These are phyloP conservation scores for Hypomyces rosellus DNA, from an alignment of 2,329 filamentous ascomycete genomes.

Conservation along the genomic window DNA sequence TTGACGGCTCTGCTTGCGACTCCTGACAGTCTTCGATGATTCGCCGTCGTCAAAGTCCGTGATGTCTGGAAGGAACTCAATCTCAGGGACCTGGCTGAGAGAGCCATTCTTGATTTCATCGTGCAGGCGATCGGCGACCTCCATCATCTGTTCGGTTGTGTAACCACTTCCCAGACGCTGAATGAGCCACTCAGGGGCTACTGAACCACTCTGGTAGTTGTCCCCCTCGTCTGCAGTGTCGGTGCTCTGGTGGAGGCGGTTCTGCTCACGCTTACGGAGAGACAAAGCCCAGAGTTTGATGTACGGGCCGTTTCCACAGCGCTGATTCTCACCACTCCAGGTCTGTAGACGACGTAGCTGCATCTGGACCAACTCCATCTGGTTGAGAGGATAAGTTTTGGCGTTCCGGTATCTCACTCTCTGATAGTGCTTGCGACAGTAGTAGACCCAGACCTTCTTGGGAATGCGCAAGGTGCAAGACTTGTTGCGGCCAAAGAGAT, in stretches of 20 bases:
- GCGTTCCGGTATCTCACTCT: conserved; percentile 63
- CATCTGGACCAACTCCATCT: conserved; percentile 57
- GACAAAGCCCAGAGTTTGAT: conserved; percentile 52
- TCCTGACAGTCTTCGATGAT: conserved; percentile 17
- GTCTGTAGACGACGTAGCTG: conserved; percentile 57
- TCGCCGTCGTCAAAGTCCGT: conserved; percentile 28
- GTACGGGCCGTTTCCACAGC: conserved; percentile 22
- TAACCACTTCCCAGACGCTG: conserved; percentile 41
- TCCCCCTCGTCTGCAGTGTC: conserved; percentile 24
- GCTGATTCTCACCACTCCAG: conserved; percentile 52
- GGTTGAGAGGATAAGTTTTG: conserved; percentile 52
- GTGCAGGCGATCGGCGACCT: conserved; percentile 41
- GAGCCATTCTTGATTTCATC: conserved; percentile 36
- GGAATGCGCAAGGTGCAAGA: conserved; percentile 66
- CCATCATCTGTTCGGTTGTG: conserved; percentile 39
- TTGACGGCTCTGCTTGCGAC: conserved; percentile 16
- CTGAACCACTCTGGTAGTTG: conserved; percentile 27
- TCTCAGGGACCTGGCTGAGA: conserved; percentile 46
- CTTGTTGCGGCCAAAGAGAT: conserved; percentile 81
- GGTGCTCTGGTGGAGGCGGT: conserved; percentile 38
- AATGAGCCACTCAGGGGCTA: conserved; percentile 45
- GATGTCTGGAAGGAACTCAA: conserved; percentile 54
- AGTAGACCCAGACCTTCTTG: conserved; percentile 63
- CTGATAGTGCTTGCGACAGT: conserved; percentile 80
- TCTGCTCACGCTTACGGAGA: conserved; percentile 58